Evolutionary conservation across 495 filamentous ascomycete genomes (phyloP), one percentile per base, ranked within the genome.

Genomic region (Staphylotrichum tortipilum): DNA sequence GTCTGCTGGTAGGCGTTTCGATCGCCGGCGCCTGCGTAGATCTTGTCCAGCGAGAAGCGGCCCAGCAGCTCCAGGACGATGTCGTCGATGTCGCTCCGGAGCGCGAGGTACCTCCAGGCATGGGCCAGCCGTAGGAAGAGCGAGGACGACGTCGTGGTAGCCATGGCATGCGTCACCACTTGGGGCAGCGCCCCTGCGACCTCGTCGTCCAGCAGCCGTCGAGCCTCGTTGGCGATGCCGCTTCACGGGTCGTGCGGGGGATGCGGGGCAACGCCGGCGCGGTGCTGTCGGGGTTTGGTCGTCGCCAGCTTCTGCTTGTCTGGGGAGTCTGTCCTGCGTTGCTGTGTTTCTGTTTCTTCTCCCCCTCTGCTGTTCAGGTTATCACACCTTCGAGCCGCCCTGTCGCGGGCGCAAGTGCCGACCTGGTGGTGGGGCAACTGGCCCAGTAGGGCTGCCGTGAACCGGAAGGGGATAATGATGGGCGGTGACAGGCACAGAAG

Each of bases 81-180:
- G 44, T 63, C 58, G 49, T 70, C 65, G 33, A 68, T 44, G 43
- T 70, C 65, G 47, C 67, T 66, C 3, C 67, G 63, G 15, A 68
- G 65, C 8, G 51, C 53, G 3, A 70, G 52, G 9, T 56, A 42
- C 39, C 63, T 50, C 58, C 64, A 68, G 3, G 51, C 49, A 47
- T 59, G 63, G 4, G 47, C 51, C 19, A 70, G 58, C 5, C 65
- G 59, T 42, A 51, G 19, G 47, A 70, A 68, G n/a, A 64, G 53
- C 28, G 67, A 63, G 18, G 66, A 66, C 5, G 66, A 60, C 33
- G 58, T 44, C 44, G 60, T 33, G 15, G 53, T 28, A 24, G 62
- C 64, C 66, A 69, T 69, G 21, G 21, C 41, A 49, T 26, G 42
- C 44, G 47, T 48, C 46, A 51, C 41, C n/a, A 39, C 35, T 28